Conservation (phyloP, 2,329 filamentous ascomycete species). For the Colletotrichum magnum region DNA sequence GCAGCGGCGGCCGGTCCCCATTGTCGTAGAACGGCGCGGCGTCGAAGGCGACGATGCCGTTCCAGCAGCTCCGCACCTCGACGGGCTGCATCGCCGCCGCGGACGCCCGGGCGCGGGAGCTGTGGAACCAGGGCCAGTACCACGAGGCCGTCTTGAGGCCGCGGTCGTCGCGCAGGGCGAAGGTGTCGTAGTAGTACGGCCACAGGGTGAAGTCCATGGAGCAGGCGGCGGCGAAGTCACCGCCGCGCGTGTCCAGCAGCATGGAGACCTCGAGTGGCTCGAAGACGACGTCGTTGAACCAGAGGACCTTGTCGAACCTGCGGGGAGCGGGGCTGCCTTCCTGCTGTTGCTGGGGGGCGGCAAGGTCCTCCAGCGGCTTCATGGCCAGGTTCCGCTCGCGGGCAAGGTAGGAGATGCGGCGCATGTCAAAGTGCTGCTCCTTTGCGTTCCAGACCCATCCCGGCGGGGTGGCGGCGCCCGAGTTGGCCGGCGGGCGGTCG, state of each 20-base stretch:
- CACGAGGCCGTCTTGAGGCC: slow-evolving; percentile 67
- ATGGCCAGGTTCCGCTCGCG: slow-evolving; percentile 74
- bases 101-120: slow-evolving; percentile 56
- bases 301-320: slow-evolving; percentile 69
- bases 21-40: slow-evolving; percentile 55
- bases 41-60: slow-evolving; percentile 67
- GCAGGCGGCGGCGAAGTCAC: slow-evolving; percentile 72
- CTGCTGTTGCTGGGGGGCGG: background rate
- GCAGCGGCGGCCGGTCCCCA: slow-evolving; percentile 52
- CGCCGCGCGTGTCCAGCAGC: slow-evolving; percentile 67
- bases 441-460: slow-evolving; percentile 74
- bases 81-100: slow-evolving; percentile 64
- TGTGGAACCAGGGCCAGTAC: slow-evolving; percentile 73
- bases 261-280: slow-evolving; percentile 64
- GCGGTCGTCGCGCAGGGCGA: slow-evolving; percentile 66
- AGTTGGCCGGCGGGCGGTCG: slow-evolving; percentile 46
- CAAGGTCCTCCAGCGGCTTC: slow-evolving; percentile 68
- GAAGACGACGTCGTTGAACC: slow-evolving; percentile 74
- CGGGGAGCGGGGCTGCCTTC: slow-evolving; percentile 51
- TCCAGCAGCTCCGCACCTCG: slow-evolving; percentile 72
- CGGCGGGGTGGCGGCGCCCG: slow-evolving; percentile 52
- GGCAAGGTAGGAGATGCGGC: slow-evolving; percentile 79
- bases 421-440: slow-evolving; percentile 65
- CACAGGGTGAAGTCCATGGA: slow-evolving; percentile 70
- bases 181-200: slow-evolving; percentile 56